These are phyloP conservation scores for Sporothrix dimorphospora DNA, from an alignment of 2,329 filamentous ascomycete genomes.

Conservation along the genomic window DNA sequence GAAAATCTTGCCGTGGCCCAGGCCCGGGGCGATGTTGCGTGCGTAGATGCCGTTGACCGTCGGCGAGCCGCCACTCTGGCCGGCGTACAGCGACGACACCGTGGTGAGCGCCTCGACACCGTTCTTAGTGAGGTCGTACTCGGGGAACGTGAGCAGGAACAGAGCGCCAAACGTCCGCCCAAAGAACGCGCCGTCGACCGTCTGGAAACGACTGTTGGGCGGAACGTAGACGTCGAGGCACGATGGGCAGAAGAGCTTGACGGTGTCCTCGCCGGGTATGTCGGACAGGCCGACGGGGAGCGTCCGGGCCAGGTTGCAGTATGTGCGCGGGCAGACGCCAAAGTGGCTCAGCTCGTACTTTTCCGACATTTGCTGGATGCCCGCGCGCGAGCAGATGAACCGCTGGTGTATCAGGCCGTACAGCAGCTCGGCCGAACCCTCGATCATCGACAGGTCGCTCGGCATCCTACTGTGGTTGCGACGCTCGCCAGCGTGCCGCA, in stretches of 20 bases:
- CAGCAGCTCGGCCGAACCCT: constrained; percentile 95
- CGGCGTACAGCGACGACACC: constrained; percentile 32
- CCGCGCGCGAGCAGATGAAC: constrained; percentile 94
- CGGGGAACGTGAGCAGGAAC: constrained; percentile 98
- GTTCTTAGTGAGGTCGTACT: constrained; percentile 82
- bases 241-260: constrained; percentile 96
- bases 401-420: constrained; percentile 98
- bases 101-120: constrained; percentile 61
- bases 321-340: constrained; percentile 89
- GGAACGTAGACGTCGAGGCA: constrained; percentile 97
- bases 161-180: constrained; percentile 95
- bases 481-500: constrained; percentile 62
- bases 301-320: constrained; percentile 87
- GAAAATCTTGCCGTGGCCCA: constrained; percentile 83
- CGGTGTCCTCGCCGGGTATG: constrained; percentile 93
- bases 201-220: constrained; percentile 95
- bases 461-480: constrained; percentile 83
- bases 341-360: constrained; percentile 98
- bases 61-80: constrained; percentile 31
- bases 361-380: constrained; percentile 98
- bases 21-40: constrained; percentile 83
- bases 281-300: constrained; percentile 93
- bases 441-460: constrained; percentile 91
- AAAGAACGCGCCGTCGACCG: constrained; percentile 97
- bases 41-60: constrained; percentile 85